Percentiles rank a stretch among this genome's conserved stretches.
phyloP scores from a whole-genome alignment of 2,329 filamentous ascomycete genomes.

The Scytalidium lignicola region DNA sequence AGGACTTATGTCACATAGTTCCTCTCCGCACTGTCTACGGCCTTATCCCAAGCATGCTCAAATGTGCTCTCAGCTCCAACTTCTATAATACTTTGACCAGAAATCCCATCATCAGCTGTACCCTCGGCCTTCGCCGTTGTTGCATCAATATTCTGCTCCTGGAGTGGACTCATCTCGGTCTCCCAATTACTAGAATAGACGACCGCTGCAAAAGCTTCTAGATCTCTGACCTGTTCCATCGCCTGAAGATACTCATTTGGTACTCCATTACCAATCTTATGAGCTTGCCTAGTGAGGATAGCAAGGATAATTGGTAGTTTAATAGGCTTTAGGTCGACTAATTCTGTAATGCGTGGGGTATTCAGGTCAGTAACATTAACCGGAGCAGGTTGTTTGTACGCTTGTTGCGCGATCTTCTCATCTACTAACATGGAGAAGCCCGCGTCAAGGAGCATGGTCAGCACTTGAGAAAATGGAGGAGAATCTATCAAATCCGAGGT shows the following conservation, averaged over 20 bases:
- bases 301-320: constrained; percentile 89
- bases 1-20: background rate
- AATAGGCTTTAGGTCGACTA: constrained; percentile 46
- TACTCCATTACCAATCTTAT: constrained; percentile 76
- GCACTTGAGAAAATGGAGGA: constrained; percentile 80
- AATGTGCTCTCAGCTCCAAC: constrained; percentile 48
- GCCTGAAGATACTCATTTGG: constrained; percentile 66
- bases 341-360: constrained; percentile 40
- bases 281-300: constrained; percentile 84
- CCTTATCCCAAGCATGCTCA: constrained; percentile 67
- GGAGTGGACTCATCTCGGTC: constrained; percentile 47
- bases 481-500: constrained; percentile 95
- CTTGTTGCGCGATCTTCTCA: constrained; percentile 70
- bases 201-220: constrained; percentile 80
- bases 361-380: constrained; percentile 20
- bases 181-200: constrained; percentile 85
- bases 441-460: constrained; percentile 80
- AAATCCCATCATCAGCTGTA: constrained; percentile 12
- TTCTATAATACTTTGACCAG: constrained; percentile 46
- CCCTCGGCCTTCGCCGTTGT: constrained; percentile 6
- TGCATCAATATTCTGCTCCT: constrained; percentile 13
- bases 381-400: constrained; percentile 59
- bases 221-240: constrained; percentile 70
- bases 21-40: constrained; percentile 36
- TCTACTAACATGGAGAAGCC: constrained; percentile 83